Evolutionary conservation across 2,329 filamentous ascomycete genomes (phyloP).

Genomic region (Aspergillus piperis): DNA sequence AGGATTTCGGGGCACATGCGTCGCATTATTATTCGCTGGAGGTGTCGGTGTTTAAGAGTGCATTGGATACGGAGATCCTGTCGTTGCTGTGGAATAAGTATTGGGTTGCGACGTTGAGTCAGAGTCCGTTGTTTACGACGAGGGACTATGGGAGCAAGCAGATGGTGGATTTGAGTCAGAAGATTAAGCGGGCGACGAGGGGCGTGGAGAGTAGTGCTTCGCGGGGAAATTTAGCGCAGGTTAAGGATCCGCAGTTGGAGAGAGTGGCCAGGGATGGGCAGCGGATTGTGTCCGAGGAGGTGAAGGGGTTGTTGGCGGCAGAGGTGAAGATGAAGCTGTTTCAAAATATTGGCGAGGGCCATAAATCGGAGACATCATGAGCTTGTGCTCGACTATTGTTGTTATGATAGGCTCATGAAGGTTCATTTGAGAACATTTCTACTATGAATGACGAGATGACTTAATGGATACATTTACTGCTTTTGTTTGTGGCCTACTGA

Average conservation of each 20-base stretch:
- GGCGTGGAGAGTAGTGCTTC: constrained; percentile 36
- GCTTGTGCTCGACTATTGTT: not conserved
- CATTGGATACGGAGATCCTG: constrained; percentile 81
- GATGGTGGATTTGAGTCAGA: constrained; percentile 82
- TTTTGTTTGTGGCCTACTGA: no score
- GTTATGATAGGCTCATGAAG: not conserved
- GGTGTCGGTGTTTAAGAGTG: constrained; percentile 92
- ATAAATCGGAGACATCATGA: constrained; percentile 18
- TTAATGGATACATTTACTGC: not conserved
- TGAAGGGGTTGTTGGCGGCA: constrained; percentile 48
- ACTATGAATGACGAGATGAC: constrained; percentile 3
- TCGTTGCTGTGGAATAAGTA: constrained; percentile 98
- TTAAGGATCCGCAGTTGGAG: constrained; percentile 51
- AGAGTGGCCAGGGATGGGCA: constrained; percentile 59
- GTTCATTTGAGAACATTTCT: not conserved
- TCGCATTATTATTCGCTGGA: constrained; percentile 88
- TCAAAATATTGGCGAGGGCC: constrained; percentile 40
- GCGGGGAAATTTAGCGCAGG: constrained; percentile 29
- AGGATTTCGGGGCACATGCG: constrained; percentile 92
- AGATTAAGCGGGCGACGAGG: constrained; percentile 68
- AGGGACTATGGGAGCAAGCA: constrained; percentile 92
- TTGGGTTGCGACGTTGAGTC: constrained; percentile 87
- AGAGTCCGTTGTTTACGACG: constrained; percentile 86
- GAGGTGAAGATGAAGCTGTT: constrained; percentile 57
- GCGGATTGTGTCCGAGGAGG: constrained; percentile 59